Conservation (phyloP, 2,329 filamentous ascomycete genomes). For the Phyllosticta citrichinensis region DNA sequence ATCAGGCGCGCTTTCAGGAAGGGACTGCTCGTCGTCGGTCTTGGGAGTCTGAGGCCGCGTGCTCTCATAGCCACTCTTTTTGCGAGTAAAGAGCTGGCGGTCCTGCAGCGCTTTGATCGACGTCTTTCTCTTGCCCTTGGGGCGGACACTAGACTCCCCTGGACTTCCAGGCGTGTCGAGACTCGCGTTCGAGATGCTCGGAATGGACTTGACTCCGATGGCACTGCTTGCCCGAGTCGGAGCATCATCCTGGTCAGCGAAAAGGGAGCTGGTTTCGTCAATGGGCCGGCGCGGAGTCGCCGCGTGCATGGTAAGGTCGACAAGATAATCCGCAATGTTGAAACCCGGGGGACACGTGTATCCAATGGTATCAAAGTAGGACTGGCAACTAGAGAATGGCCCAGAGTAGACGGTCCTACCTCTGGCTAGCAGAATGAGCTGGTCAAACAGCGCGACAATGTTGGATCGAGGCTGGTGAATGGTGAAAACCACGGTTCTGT, state of each 20-base stretch:
- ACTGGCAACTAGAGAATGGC: constrained; percentile 76
- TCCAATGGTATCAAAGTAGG: constrained; percentile 84
- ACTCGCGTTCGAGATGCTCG: constrained; percentile 69
- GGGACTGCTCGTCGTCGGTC: constrained; percentile 46
- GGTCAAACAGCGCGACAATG: constrained; percentile 93
- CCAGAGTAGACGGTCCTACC: constrained; percentile 91
- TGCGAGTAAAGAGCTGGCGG: constrained; percentile 78
- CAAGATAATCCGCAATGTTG: constrained; percentile 96
- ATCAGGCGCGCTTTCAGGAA: constrained; percentile 41
- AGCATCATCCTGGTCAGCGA: constrained; percentile 51
- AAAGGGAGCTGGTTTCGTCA: constrained; percentile 48
- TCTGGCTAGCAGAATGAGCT: constrained; percentile 80
- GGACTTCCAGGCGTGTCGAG: constrained; percentile 45
- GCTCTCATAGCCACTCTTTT: constrained; percentile 41
- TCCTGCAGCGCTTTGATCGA: constrained; percentile 84
- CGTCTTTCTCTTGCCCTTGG: constrained; percentile 60
- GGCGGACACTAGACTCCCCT: constrained; percentile 51
- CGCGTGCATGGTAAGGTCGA: constrained; percentile 96
- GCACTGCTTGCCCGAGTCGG: constrained; percentile 78
- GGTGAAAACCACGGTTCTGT: constrained; percentile 93
- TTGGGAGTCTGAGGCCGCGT: constrained; percentile 50
- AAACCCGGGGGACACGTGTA: constrained; percentile 93
- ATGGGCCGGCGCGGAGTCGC: constrained; percentile 46
- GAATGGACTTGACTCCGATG: constrained; percentile 79
- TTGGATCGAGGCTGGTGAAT: constrained; percentile 98